Percentiles rank a stretch among this genome's conserved stretches.
Conservation (phyloP, 306 rosid genomes). For the Coriaria nepalensis region DNA sequence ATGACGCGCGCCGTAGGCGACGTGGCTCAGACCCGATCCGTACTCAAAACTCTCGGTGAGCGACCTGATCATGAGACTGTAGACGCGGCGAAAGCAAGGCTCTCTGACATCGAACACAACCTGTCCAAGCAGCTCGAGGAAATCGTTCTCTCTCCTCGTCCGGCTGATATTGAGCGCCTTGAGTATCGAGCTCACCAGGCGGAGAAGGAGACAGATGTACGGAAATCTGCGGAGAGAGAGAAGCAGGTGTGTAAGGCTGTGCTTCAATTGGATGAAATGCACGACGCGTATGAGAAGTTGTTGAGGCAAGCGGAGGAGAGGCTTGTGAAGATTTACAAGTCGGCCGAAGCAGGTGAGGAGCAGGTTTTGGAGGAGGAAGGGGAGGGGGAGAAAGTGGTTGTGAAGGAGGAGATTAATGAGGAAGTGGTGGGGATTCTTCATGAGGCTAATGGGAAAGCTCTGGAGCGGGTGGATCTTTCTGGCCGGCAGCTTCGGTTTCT, state of each 20-base stretch:
- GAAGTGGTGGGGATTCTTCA: slow-evolving; percentile 54
- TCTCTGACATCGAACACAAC: slow-evolving; percentile 36
- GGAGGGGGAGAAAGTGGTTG: slow-evolving; percentile 4
- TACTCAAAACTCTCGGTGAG: slow-evolving; percentile 53
- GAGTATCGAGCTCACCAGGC: slow-evolving; percentile 44
- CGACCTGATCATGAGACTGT: slow-evolving; percentile 76
- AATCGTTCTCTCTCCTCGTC: slow-evolving; percentile 44
- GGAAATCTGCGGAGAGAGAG: slow-evolving; percentile 46
- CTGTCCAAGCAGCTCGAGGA: slow-evolving; percentile 51
- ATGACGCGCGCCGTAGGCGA: slow-evolving; percentile 73
- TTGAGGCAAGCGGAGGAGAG: slow-evolving; percentile 70
- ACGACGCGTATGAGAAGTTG: slow-evolving; percentile 55
- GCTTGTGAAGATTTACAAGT: slow-evolving; percentile 55
- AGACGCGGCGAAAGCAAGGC: slow-evolving; percentile 45
- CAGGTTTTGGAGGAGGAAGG: background rate
- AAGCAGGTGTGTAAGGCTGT: slow-evolving; percentile 30
- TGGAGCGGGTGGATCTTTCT: slow-evolving; percentile 48
- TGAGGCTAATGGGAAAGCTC: slow-evolving; percentile 40
- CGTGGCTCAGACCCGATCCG: slow-evolving; percentile 69
- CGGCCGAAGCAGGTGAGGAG: slow-evolving; percentile 18
- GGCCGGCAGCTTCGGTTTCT: slow-evolving; percentile 33
- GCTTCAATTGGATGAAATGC: slow-evolving; percentile 71
- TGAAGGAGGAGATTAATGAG: slow-evolving; percentile 32
- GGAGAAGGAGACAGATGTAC: slow-evolving; percentile 32
- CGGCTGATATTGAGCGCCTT: slow-evolving; percentile 42